Evolutionary conservation across 192 early-diverging fungal genomes (phyloP).

Genomic region (Spizellomyces sp.): DNA sequence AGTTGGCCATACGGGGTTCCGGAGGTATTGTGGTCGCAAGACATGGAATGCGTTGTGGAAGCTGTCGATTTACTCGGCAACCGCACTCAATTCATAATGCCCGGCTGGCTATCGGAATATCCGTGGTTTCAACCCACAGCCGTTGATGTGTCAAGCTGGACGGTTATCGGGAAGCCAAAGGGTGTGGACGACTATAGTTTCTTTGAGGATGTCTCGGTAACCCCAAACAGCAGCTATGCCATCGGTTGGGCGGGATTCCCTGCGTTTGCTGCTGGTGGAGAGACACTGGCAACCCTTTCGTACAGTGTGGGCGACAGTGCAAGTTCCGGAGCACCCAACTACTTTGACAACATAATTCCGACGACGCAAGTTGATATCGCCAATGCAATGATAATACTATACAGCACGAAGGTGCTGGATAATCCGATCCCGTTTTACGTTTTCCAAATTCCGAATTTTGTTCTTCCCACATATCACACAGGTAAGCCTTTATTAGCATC

Average conservation of each 20-base stretch:
- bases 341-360: slow-evolving; percentile 7
- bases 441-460: not conserved
- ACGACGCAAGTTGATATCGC: not conserved
- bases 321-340: not conserved
- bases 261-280: not conserved
- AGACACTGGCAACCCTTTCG: not conserved
- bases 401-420: not conserved
- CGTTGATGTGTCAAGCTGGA: not conserved
- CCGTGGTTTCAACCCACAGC: slow-evolving; percentile 2
- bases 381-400: not conserved
- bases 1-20: slow-evolving; percentile 1
- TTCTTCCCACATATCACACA: not conserved
- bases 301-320: slow-evolving; percentile 1
- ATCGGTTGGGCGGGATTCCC: not conserved
- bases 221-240: not conserved
- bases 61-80: slow-evolving; percentile 6
- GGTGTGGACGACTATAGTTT: not conserved
- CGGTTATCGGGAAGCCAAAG: not conserved
- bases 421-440: not conserved
- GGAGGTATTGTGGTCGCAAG: slow-evolving; percentile 8
- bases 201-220: slow-evolving; percentile 10
- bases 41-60: slow-evolving; percentile 9
- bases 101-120: not conserved
- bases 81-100: not conserved
- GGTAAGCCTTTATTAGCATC: not conserved